phyloP scores from a whole-genome alignment of 73 alveolate species.

The Blepharisma japonicum region DNA sequence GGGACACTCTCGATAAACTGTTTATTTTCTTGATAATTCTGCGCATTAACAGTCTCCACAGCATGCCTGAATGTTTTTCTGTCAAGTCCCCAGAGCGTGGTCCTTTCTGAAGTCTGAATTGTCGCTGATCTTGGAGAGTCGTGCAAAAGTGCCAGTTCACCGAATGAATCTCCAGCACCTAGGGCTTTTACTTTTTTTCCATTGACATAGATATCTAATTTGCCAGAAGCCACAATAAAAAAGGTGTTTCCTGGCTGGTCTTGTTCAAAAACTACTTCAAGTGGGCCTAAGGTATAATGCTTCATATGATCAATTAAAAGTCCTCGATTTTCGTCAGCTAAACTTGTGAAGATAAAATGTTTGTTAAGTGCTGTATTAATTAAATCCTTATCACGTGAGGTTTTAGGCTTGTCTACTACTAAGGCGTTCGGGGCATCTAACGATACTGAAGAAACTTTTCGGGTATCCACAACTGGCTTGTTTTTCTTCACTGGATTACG shows the following conservation, averaged over 20 bases:
- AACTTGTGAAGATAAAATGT: neutral
- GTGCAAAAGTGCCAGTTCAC: constrained; percentile 20
- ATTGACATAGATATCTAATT: neutral
- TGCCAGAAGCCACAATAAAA: neutral
- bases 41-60: neutral
- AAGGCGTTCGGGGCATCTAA: no score
- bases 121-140: constrained; percentile 27
- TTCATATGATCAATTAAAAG: neutral
- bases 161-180: neutral
- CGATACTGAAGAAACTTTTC: no score
- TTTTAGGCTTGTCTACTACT: no score
- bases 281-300: constrained; percentile 9
- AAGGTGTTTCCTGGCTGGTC: constrained; percentile 13
- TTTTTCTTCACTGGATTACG: no score
- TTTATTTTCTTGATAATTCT: constrained; percentile 31
- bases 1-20: constrained; percentile 41
- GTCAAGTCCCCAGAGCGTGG: constrained; percentile 11
- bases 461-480: no score
- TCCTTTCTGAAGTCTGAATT: neutral
- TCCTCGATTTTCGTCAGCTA: constrained; percentile 11
- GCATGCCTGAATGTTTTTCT: constrained; percentile 15
- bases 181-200: constrained; percentile 21
- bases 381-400: no score
- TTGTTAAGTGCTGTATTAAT: no score
- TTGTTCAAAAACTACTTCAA: neutral